phyloP scores from a whole-genome alignment of 345 rosid species.

The Triadica sebifera region DNA sequence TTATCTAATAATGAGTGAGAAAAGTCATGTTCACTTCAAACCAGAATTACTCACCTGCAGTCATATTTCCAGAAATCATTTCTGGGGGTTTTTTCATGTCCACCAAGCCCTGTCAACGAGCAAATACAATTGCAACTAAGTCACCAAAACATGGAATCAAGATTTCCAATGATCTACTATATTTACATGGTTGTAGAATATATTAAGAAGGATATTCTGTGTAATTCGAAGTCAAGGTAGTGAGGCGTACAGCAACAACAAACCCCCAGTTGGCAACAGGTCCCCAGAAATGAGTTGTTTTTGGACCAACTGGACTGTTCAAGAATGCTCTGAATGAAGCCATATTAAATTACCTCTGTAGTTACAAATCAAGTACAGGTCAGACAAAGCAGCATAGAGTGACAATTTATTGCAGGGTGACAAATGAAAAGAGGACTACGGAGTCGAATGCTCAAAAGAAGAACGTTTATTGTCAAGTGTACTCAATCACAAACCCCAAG shows the following conservation, averaged over 20 bases:
- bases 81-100: conserved; percentile 96
- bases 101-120: conserved; percentile 66
- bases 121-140: conserved; percentile 7
- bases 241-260: conserved; percentile 38
- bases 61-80: conserved; percentile 88
- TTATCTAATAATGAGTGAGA: background rate
- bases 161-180: background rate
- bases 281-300: conserved; percentile 62
- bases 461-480: background rate
- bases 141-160: background rate
- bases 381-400: background rate
- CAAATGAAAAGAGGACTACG: background rate
- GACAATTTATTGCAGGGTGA: background rate
- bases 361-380: conserved; percentile 1
- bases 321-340: conserved; percentile 25
- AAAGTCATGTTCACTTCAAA: background rate
- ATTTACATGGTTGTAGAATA: background rate
- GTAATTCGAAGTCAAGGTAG: conserved; percentile 3
- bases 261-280: conserved; percentile 45
- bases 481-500: background rate
- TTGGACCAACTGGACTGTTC: conserved; percentile 53
- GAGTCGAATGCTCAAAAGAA: background rate
- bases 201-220: conserved; percentile 1
- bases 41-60: conserved; percentile 46
- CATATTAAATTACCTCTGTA: conserved; percentile 8